A percentile compares a stretch with the other conserved stretches of the same genome.
Conservation (phyloP, 441 rosid genomes). For the Erodium chrysanthum region DNA sequence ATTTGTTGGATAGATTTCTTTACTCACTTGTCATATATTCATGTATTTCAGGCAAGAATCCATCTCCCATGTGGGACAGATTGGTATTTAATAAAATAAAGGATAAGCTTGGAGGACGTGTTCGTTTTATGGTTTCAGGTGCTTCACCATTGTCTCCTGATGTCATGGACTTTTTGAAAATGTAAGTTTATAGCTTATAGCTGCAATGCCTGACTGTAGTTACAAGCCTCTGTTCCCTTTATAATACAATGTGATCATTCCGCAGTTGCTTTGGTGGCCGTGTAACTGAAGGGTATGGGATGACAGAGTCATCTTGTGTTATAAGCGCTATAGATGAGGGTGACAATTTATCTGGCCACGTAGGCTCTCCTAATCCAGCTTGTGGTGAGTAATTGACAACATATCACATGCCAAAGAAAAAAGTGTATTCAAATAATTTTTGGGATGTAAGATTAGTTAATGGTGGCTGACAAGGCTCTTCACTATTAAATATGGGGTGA, state of each 20-base stretch:
- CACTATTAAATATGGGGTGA: not conserved
- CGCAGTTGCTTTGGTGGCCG: constrained; percentile 80
- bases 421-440: not conserved
- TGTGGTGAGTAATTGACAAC: constrained; percentile 53
- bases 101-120: constrained; percentile 88
- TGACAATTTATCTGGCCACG: constrained; percentile 79
- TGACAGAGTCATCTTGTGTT: constrained; percentile 91
- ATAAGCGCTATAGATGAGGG: constrained; percentile 61
- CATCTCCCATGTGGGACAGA: constrained; percentile 98
- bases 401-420: not conserved
- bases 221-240: constrained; percentile 12
- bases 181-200: constrained; percentile 44
- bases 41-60: constrained; percentile 56
- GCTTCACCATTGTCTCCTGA: constrained; percentile 98
- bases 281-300: constrained; percentile 87
- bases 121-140: constrained; percentile 71
- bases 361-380: constrained; percentile 91
- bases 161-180: constrained; percentile 80
- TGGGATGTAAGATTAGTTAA: not conserved
- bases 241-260: constrained; percentile 17
- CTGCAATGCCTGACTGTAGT: constrained; percentile 14
- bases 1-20: constrained; percentile 11
- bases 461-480: not conserved
- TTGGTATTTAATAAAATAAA: constrained; percentile 90
- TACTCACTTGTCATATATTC: constrained; percentile 14